Conservation (phyloP, 164 flowering plant species). For the Vitis amurensis region DNA sequence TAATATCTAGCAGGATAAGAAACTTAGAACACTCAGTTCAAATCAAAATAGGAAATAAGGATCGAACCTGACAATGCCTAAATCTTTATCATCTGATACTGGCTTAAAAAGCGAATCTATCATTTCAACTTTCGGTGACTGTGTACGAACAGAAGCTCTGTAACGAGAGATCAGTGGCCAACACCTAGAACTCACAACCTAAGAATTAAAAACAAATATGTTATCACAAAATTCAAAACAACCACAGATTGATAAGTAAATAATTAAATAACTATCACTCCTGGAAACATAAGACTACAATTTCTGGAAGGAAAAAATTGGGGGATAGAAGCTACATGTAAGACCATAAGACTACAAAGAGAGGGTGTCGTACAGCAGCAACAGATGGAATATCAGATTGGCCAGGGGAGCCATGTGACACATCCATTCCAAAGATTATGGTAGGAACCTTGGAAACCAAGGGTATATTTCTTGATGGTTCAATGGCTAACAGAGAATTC, state of each 20-base stretch:
- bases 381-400: constrained; percentile 71
- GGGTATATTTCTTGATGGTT: constrained; percentile 52
- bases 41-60: not conserved
- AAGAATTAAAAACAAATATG: too few relatives aligned
- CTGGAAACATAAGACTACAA: too few relatives aligned
- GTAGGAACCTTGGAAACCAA: constrained; percentile 67
- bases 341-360: not conserved
- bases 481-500: constrained; percentile 62
- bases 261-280: too few relatives aligned
- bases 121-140: not conserved
- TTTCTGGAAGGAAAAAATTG: too few relatives aligned
- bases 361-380: not conserved
- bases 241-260: too few relatives aligned
- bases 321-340: too few relatives aligned
- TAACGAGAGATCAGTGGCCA: not conserved
- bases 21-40: not conserved
- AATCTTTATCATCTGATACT: not conserved
- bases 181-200: not conserved
- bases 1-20: not conserved
- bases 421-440: constrained; percentile 92
- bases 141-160: not conserved
- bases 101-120: not conserved
- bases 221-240: too few relatives aligned
- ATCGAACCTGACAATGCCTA: not conserved
- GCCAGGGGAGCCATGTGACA: constrained; percentile 95